These are phyloP conservation scores for Mariannaea sp. DNA, from an alignment of 2,329 filamentous ascomycete species.

Conservation along the genomic window DNA sequence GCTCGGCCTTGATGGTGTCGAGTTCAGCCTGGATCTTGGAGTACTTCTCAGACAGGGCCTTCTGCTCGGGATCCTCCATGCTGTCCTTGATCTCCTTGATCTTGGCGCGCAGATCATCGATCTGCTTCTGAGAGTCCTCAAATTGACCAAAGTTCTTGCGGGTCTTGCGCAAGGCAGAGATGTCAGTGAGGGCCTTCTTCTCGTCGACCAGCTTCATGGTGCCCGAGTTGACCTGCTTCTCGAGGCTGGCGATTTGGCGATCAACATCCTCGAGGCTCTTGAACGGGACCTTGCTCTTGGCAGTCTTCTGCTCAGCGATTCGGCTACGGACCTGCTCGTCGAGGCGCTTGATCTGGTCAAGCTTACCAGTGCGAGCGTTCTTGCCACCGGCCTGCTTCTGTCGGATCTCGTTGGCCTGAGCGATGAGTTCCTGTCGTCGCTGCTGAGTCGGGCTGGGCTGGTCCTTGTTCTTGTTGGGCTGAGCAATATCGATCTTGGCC, in stretches of 20 bases:
- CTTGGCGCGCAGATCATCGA: conserved; percentile 84
- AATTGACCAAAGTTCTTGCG: conserved; percentile 90
- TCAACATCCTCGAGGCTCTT: conserved; percentile 90
- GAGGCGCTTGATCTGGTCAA: conserved; percentile 90
- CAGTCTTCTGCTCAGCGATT: conserved; percentile 84
- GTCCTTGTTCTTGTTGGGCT: conserved; percentile 75
- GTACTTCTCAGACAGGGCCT: conserved; percentile 86
- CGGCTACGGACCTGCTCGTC: conserved; percentile 87
- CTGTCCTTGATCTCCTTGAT: conserved; percentile 87
- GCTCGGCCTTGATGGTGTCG: conserved; percentile 87
- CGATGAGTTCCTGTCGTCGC: conserved; percentile 82
- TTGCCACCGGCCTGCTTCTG: conserved; percentile 89
- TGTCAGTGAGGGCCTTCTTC: conserved; percentile 87
- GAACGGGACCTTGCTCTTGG: conserved; percentile 79
- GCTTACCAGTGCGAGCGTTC: conserved; percentile 73
- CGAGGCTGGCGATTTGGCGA: conserved; percentile 76
- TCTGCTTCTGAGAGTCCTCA: conserved; percentile 84
- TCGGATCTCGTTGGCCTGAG: conserved; percentile 81
- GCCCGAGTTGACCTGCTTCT: conserved; percentile 84
- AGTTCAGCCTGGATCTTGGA: conserved; percentile 84
- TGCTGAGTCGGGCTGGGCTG: conserved; percentile 80
- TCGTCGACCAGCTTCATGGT: conserved; percentile 96
- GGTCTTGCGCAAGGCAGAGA: conserved; percentile 81
- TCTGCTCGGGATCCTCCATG: conserved; percentile 89
- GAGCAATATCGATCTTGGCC: conserved; percentile 82